Percentiles rank a stretch among this genome's conserved stretches.
phyloP scores from a whole-genome alignment of 306 rosid genomes.

The Citrullus mucosospermus region DNA sequence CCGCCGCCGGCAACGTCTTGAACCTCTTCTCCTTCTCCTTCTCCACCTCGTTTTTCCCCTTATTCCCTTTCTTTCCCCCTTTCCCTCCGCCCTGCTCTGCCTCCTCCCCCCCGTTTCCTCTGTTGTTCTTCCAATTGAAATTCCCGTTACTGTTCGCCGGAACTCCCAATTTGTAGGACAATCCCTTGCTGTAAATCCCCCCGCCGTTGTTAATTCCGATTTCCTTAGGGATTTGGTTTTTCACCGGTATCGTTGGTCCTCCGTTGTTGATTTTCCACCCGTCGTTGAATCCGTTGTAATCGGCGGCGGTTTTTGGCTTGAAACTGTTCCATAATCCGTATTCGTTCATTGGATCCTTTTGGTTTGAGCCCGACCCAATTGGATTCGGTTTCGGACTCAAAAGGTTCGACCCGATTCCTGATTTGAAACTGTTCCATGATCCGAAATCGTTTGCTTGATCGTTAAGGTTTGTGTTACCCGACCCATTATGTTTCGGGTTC shows the following conservation, averaged over 20 bases:
- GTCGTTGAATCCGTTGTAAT: slow-evolving; percentile 10
- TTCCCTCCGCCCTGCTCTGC: slow-evolving; percentile 24
- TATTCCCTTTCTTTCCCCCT: slow-evolving; percentile 26
- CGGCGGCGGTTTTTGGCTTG: background rate
- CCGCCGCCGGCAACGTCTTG: slow-evolving; percentile 75
- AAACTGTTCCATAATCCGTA: slow-evolving; percentile 15
- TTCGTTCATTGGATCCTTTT: background rate
- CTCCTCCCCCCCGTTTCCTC: background rate
- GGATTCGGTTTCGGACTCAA: background rate
- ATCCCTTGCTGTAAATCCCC: slow-evolving; percentile 47
- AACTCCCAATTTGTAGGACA: slow-evolving; percentile 45
- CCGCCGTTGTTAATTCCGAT: background rate
- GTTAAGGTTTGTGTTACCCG: background rate
- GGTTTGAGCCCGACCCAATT: background rate
- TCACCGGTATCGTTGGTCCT: background rate
- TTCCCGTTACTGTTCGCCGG: slow-evolving; percentile 17
- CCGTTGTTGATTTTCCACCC: slow-evolving; percentile 14
- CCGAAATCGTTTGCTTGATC: background rate
- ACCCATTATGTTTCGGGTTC: background rate
- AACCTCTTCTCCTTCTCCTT: slow-evolving; percentile 75
- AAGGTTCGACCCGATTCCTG: background rate
- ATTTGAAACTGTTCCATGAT: slow-evolving; percentile 15
- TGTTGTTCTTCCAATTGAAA: slow-evolving; percentile 32
- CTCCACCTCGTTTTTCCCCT: slow-evolving; percentile 24
- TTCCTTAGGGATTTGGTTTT: background rate